phyloP scores from a whole-genome alignment of 495 filamentous ascomycete species.

The Aspergillus conjunctus region DNA sequence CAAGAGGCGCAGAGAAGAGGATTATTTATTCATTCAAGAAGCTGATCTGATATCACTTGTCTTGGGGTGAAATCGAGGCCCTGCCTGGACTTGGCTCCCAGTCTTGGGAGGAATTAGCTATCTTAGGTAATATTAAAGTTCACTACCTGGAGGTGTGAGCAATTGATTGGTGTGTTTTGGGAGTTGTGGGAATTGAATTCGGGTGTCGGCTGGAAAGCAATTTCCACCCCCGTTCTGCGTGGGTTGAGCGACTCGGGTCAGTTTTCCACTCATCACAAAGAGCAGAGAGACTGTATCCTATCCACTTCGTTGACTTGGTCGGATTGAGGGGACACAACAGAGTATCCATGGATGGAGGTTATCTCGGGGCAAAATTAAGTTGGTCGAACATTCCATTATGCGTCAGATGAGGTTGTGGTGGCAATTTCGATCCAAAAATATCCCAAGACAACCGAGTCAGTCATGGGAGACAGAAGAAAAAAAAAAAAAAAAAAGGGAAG shows the following conservation, averaged over 20 bases:
- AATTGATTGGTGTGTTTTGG: constrained; percentile 1
- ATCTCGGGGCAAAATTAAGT: background rate
- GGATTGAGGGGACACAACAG: too few species aligned
- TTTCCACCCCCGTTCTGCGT: background rate
- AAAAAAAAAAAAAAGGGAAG: background rate
- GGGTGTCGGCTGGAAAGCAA: background rate
- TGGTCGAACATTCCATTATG: constrained; percentile 1
- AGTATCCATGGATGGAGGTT: background rate
- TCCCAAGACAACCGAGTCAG: constrained; percentile 1
- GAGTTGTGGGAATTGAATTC: background rate
- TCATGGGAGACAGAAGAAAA: background rate
- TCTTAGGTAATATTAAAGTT: background rate
- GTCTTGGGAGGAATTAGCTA: background rate
- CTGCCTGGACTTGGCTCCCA: background rate
- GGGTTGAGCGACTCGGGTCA: too few species aligned
- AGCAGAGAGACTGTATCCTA: too few species aligned
- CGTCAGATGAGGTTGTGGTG: background rate
- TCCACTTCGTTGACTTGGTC: too few species aligned
- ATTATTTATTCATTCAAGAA: too few species aligned
- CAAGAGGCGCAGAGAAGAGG: background rate
- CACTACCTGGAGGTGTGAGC: background rate
- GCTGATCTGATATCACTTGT: background rate
- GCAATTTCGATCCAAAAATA: constrained; percentile 3
- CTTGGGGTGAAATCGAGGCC: background rate
- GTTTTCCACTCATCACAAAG: too few species aligned